These are phyloP conservation scores for Kodamaea sagamina DNA, from an alignment of 805 yeast species.

Conservation along the genomic window DNA sequence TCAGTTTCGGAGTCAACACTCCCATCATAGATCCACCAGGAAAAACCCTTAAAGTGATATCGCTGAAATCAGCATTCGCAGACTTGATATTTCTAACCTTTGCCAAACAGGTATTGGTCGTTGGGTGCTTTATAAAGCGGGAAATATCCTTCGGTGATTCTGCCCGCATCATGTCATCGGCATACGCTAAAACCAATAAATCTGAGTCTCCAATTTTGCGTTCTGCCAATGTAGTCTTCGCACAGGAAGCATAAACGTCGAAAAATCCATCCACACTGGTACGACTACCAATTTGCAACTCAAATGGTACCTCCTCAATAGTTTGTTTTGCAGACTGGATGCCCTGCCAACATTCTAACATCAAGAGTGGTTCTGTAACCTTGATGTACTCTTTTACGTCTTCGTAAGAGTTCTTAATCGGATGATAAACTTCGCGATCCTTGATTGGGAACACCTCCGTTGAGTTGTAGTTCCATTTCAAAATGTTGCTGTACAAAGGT, in stretches of 20 bases:
- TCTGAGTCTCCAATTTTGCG: constrained; percentile 72
- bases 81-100: constrained; percentile 73
- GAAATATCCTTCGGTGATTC: constrained; percentile 24
- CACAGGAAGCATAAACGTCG: constrained; percentile 78
- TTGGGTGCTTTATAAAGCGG: constrained; percentile 30
- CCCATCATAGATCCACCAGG: constrained; percentile 55
- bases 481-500: constrained; percentile 67
- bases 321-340: constrained; percentile 72
- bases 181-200: constrained; percentile 58
- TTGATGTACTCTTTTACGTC: constrained; percentile 66
- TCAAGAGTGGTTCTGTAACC: constrained; percentile 74
- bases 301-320: constrained; percentile 61
- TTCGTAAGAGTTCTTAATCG: constrained; percentile 57
- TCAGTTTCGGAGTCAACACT: constrained; percentile 61
- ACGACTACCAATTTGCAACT: constrained; percentile 72
- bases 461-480: constrained; percentile 75
- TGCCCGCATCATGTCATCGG: constrained; percentile 17
- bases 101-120: constrained; percentile 66
- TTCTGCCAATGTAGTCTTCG: constrained; percentile 51
- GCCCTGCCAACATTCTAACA: constrained; percentile 94
- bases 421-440: constrained; percentile 39
- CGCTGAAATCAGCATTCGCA: constrained; percentile 65
- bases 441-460: constrained; percentile 61
- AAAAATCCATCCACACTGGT: constrained; percentile 82
- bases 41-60: constrained; percentile 69